These are phyloP conservation scores for Heritiera littoralis DNA, from an alignment of 345 rosid species.

Conservation along the genomic window DNA sequence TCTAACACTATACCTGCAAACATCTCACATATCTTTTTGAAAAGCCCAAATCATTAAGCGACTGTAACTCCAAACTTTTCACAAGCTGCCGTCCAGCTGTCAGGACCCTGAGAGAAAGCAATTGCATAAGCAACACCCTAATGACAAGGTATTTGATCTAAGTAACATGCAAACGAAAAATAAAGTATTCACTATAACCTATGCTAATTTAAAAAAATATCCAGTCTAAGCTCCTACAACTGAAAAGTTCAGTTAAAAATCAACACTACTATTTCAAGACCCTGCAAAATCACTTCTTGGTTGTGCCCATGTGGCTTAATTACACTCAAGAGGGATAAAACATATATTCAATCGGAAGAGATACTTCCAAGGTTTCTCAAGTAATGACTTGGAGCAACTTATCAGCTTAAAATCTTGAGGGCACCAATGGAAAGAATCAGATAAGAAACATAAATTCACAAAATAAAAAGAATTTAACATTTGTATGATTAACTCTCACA, in stretches of 20 bases:
- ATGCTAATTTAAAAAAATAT: not conserved
- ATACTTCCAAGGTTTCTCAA: not conserved
- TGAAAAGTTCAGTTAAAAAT: not conserved
- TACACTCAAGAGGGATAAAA: not conserved
- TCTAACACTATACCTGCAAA: slow-evolving; percentile 65
- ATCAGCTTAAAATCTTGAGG: not conserved
- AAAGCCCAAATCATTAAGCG: slow-evolving; percentile 89
- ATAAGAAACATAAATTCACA: not conserved
- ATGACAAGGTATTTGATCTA: not conserved
- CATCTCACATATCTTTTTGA: slow-evolving; percentile 96
- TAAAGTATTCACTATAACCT: not conserved
- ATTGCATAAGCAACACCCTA: slow-evolving; percentile 15
- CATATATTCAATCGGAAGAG: not conserved
- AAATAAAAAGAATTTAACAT: not conserved
- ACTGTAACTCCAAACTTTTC: slow-evolving; percentile 84
- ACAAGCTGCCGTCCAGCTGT: slow-evolving; percentile 90
- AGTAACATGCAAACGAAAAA: slow-evolving; percentile 8
- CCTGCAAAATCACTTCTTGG: not conserved
- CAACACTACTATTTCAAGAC: not conserved
- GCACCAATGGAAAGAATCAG: not conserved
- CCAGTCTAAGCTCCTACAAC: not conserved
- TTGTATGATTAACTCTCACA: slow-evolving; percentile 56
- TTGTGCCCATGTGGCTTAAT: not conserved
- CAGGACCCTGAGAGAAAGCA: slow-evolving; percentile 65
- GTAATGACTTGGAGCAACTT: not conserved